Conservation (phyloP, 225 moss, liverwort and hornwort genomes). For the Asterella californica region DNA sequence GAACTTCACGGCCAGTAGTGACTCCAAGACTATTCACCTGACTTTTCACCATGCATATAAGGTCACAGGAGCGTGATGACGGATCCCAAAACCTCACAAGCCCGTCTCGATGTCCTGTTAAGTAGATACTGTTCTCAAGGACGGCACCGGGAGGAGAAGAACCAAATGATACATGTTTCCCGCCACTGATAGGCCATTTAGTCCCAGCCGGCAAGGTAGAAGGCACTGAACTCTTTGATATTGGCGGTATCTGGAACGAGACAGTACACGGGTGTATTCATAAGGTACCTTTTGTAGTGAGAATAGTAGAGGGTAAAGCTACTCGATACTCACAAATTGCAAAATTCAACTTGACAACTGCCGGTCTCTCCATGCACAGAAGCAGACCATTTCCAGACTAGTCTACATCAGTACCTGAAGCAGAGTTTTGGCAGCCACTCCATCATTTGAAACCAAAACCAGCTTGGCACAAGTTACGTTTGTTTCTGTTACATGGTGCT, state of each 20-base stretch:
- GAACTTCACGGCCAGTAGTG: too few species aligned
- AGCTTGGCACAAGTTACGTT: slow-evolving; percentile 65
- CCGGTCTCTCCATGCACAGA: slow-evolving; percentile 1
- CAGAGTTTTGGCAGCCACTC: slow-evolving; percentile 56
- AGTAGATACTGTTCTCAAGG: slow-evolving; percentile 47
- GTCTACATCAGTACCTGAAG: slow-evolving; percentile 61
- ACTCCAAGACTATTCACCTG: slow-evolving; percentile 32
- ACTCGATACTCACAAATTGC: neutral
- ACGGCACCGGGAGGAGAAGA: slow-evolving; percentile 32
- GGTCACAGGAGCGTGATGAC: slow-evolving; percentile 52
- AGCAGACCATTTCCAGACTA: neutral
- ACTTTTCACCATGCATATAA: slow-evolving; percentile 56
- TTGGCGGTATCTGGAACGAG: slow-evolving; percentile 49
- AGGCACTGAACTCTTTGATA: slow-evolving; percentile 45
- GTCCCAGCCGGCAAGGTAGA: slow-evolving; percentile 65
- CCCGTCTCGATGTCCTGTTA: slow-evolving; percentile 76
- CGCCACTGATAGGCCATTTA: slow-evolving; percentile 90
- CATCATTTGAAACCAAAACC: slow-evolving; percentile 57
- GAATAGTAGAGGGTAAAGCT: neutral
- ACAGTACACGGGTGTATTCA: slow-evolving; percentile 8
- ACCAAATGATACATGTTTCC: slow-evolving; percentile 32
- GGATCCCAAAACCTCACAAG: slow-evolving; percentile 83
- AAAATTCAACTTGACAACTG: neutral
- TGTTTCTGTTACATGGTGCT: slow-evolving; percentile 64
- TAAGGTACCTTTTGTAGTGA: slow-evolving; percentile 4